These are phyloP conservation scores for Moesziomyces aphidis DNA, from an alignment of 1,284 basidiomycete species.

Conservation along the genomic window DNA sequence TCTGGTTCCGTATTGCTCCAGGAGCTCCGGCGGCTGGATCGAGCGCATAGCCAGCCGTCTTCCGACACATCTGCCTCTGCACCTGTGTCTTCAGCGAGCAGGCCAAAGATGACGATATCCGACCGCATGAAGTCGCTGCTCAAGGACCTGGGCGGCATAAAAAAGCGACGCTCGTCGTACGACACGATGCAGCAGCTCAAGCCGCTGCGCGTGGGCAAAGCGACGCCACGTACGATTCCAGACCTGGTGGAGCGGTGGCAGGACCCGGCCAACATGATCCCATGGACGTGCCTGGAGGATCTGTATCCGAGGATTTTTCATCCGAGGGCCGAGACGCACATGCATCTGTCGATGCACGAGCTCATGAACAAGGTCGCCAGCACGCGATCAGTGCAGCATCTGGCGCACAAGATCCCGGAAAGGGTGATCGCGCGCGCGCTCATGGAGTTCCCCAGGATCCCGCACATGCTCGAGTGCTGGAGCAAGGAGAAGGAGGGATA, in stretches of 20 bases:
- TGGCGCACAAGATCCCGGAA: conserved; percentile 17
- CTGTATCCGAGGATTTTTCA: conserved; percentile 27
- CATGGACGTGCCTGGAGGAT: conserved; percentile 34
- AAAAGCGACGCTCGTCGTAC: conserved; percentile 23
- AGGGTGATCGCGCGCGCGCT: conserved; percentile 23
- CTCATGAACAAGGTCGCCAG: conserved; percentile 23
- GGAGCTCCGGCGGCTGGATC: too few relatives aligned
- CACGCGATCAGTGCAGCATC: conserved; percentile 17
- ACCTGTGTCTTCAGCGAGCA: neutral
- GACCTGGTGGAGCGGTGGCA: conserved; percentile 39
- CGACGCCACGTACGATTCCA: conserved; percentile 10
- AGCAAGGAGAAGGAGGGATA: conserved; percentile 28
- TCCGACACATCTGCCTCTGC: conserved; percentile 1
- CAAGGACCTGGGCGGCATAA: conserved; percentile 18
- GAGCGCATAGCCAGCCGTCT: too few relatives aligned
- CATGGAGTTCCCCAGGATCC: conserved; percentile 42
- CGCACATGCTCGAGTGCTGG: conserved; percentile 44
- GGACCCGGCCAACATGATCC: conserved; percentile 34
- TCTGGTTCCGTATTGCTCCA: too few relatives aligned
- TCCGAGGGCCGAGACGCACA: conserved; percentile 13
- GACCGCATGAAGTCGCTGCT: conserved; percentile 35
- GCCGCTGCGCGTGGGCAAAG: conserved; percentile 6
- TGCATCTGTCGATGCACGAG: conserved; percentile 24
- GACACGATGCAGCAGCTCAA: conserved; percentile 26
- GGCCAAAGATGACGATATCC: conserved; percentile 15